Evolutionary conservation across 2,329 filamentous ascomycete genomes (phyloP), one percentile per base, ranked within the genome.

Genomic region (Cryphonectria nitschkei): DNA sequence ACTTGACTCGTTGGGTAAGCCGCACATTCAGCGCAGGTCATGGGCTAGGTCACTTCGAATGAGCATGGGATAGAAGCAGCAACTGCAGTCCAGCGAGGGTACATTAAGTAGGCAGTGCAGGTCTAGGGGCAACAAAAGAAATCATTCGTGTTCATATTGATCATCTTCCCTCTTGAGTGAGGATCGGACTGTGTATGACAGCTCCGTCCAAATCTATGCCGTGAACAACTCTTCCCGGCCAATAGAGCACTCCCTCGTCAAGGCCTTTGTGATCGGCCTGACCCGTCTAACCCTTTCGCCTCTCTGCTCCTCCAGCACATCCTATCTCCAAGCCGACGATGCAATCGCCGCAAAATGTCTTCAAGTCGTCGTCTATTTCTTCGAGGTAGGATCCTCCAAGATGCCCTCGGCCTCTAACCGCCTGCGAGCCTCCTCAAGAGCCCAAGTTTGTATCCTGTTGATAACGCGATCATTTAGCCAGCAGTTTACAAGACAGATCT

Each of bases 341-440:
- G 60, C 64, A n/a, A 43, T 39, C 41, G 69, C 37, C 46, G 2
- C 8, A n/a, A 16, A 29, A 39, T 22, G 1, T 26, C 32, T 43
- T 16, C 32, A 7, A 11, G 26, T 54, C 70, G 75, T 34, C 70
- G 75, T 34, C 70, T 76, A 82, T 68, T 82, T 76, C 81, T 88
- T 87, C 84, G 88, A 87, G 81, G 90, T 86, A 71, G 88, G 82
- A 78, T 98, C 95, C 79, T 93, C 89, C 79, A 98, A 84, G 79
- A 98, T 95, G 72, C 96, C 96, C 86, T 99, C 96, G 72, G 90
- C 92, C 85, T 99, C 96, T 88, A 99, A 90, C 85, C 96, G 89
- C 85, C 96, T 89, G 79, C 96, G 89, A 68, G 96, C 96, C 85
- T 99, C 96, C 84, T 99, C 96, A 60, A 99, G 90, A 74, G 96